Base-by-base conservation (phyloP, 345 rosid species). In the Hibiscus mutabilis region DNA sequence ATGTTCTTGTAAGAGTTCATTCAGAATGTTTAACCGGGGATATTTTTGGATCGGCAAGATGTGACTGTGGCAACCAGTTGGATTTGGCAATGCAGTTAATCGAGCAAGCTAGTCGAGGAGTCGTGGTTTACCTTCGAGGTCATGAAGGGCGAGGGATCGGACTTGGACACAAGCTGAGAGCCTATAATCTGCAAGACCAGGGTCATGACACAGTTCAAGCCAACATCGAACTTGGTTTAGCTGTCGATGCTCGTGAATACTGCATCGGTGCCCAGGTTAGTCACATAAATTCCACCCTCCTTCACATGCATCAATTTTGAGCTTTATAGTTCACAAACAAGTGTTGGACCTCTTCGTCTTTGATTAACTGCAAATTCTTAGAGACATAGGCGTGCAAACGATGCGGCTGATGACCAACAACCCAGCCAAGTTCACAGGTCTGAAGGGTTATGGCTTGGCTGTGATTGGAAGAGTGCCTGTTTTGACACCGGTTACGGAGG, bases 101-200 rank as follows among this genome's bases (percentile, higher is more conserved):
- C 2, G 92, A 91, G 75, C 63, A 89, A 73, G 85, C 84, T 1
- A 92, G 96, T 13, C 75, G 87, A 80, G 98, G 98, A 24, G 96
- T 77, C 0, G 76, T 93, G 7, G 80, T 93, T 65, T 93, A 93
- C 77, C 97, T 91, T 44, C 83, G 96, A 74, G 98, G 96, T 21
- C 98, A 91, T 25, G 93, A 91, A 82, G 98, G 98, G 65, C 84
- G 97, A 82, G 98, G 97, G 51, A 93, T 93, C 2, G 97, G 97
- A 40, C 88, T 89, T 19, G 96, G 96, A 35, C 98, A 91, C 80
- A 93, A 93, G 68, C 92, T 91, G 14, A 79, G 78, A 52, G 96
- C 97, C 60, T 91, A 93, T 76, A 93, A 89, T 76, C 77, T 93
- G 78, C 98, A 93, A 73, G 97, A 89, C 73, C 81, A 85, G 74